Percentiles rank a stretch among this genome's conserved stretches.
phyloP scores from a whole-genome alignment of 2,329 filamentous ascomycete genomes.

The Coniochaeta prunicola region DNA sequence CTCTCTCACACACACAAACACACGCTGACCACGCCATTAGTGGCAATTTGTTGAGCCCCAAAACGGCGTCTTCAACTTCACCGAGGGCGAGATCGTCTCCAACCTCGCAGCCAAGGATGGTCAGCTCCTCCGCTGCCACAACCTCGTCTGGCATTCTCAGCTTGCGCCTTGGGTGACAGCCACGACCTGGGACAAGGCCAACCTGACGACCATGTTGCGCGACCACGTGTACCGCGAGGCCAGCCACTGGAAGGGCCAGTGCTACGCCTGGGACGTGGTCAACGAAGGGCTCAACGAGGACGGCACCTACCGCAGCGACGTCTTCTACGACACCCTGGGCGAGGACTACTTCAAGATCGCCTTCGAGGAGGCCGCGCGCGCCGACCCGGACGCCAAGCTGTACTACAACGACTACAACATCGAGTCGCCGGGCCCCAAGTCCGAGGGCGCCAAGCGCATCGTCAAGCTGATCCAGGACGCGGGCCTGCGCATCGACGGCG shows the following conservation, averaged over 20 bases:
- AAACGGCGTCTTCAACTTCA: constrained; percentile 43
- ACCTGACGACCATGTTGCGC: constrained; percentile 40
- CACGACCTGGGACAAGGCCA: constrained; percentile 38
- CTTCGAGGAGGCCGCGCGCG: constrained; percentile 33
- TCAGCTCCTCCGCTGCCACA: constrained; percentile 45
- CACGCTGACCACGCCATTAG: too few species aligned
- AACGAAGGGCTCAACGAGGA: constrained; percentile 43
- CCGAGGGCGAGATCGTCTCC: constrained; percentile 34
- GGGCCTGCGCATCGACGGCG: constrained; percentile 37
- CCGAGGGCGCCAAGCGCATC: constrained; percentile 17
- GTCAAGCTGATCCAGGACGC: constrained; percentile 19
- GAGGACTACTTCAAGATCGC: constrained; percentile 36
- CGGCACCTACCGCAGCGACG: constrained; percentile 27
- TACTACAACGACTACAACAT: constrained; percentile 48
- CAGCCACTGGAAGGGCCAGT: constrained; percentile 32
- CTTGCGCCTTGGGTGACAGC: constrained; percentile 39
- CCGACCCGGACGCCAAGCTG: constrained; percentile 33
- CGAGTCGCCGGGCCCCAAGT: constrained; percentile 25
- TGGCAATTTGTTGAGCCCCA: constrained; percentile 46
- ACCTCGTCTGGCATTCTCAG: constrained; percentile 31
- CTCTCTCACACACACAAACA: neutral
- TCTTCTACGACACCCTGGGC: constrained; percentile 34
- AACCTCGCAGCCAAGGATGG: constrained; percentile 23
- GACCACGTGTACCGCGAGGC: constrained; percentile 39
- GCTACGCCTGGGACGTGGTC: constrained; percentile 42